These are phyloP conservation scores for Chlorella ohadii DNA, from an alignment of 139 green algal species.

Conservation along the genomic window DNA sequence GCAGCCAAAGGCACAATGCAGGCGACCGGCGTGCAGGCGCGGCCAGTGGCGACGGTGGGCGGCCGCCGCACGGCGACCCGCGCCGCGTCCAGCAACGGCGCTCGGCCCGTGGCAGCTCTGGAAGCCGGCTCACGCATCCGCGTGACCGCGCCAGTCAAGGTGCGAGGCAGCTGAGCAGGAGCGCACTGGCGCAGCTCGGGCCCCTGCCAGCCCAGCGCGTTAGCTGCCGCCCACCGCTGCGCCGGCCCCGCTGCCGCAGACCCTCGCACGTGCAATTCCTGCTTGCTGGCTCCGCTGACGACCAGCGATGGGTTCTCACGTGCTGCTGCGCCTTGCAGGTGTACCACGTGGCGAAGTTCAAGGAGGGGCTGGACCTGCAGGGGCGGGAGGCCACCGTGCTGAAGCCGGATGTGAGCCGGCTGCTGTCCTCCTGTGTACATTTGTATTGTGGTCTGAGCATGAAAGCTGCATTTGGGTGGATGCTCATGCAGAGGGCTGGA, in stretches of 20 bases:
- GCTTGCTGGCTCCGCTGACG: too few species aligned
- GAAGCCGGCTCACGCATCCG: background rate
- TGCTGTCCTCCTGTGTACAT: too few species aligned
- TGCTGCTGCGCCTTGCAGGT: background rate
- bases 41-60: background rate
- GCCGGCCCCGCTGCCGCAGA: too few species aligned
- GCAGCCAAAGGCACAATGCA: background rate
- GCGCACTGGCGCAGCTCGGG: too few species aligned
- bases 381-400: conserved; percentile 19
- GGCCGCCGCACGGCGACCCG: background rate
- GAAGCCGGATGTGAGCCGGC: conserved; percentile 4
- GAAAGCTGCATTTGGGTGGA: too few species aligned
- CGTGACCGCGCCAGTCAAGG: conserved; percentile 7
- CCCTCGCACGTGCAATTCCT: too few species aligned
- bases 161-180: too few species aligned
- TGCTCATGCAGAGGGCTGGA: too few species aligned
- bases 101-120: background rate
- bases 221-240: too few species aligned
- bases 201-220: too few species aligned
- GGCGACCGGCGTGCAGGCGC: background rate
- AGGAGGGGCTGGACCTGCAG: conserved; percentile 29
- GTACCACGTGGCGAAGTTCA: conserved; percentile 28
- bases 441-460: too few species aligned
- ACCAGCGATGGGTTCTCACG: too few species aligned
- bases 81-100: background rate